Evolutionary conservation across 352 stramenopile species (phyloP), one percentile per base, ranked within the genome.

Genomic region (Globisporangium barbulae): DNA sequence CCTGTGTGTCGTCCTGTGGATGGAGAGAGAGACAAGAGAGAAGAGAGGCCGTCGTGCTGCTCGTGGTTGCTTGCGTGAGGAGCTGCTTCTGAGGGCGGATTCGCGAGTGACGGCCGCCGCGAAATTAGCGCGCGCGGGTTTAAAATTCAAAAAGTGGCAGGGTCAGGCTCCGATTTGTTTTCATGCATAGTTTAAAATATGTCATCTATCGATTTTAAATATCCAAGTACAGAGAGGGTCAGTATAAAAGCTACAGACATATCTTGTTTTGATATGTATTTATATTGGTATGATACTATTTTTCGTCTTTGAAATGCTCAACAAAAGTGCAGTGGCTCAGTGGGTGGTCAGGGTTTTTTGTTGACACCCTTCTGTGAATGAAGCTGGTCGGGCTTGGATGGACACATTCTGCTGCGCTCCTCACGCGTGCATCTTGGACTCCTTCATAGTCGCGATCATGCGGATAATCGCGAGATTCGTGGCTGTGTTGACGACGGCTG

Each of bases 391-490:
- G 25, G 25, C 25, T 28, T 28, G 25, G 25, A 28, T 28, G 25
- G 35, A 39, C 10, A 8, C 35, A 39, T 39, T 39, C 10, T 39
- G 35, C 35, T 39, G 7, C 10, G 35, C 39, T 2, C 7, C 41
- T 64, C 30, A 61, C n/a, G 71, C 67, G 50, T 83, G 74, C 70
- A 76, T 68, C 44, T 74, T 71, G 1, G 68, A 66, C 35, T 81
- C 71, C 17, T 78, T 74, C 21, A 67, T 76, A n/a, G 63, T 69
- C 0, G 82, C 71, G 39, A 88, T 73, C 64, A 90, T 83, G 35
- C 81, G 76, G 25, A 89, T 67, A 22, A 91, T 63, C 68, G 87
- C 71, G 35, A 90, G 54, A 59, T 89, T 89, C 30, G 71, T 88
- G 19, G 75, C 57, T 22, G 67, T 74, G 59, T 83, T 86, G 22